These are phyloP conservation scores for Talaromyces islandicus DNA, from an alignment of 2,329 filamentous ascomycete genomes.

Conservation along the genomic window DNA sequence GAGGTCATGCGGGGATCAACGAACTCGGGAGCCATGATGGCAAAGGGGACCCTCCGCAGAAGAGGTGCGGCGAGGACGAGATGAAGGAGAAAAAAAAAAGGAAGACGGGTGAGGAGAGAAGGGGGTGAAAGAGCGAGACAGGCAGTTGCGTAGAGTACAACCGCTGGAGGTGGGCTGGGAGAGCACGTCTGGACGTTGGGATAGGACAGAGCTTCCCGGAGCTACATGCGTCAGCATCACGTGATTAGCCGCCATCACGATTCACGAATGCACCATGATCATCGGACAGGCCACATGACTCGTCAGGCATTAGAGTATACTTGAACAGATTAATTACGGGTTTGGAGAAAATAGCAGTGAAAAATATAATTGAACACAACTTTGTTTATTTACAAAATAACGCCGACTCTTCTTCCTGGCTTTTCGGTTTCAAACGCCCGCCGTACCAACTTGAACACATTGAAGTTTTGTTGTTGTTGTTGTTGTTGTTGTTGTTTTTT, in stretches of 20 bases:
- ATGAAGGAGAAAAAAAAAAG: not conserved
- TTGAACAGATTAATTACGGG: not conserved
- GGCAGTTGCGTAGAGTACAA: not conserved
- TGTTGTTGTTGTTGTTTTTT: no score
- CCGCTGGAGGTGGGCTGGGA: not conserved
- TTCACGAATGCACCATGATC: not conserved
- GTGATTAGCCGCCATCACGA: not conserved
- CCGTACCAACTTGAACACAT: not conserved
- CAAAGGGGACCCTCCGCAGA: not conserved
- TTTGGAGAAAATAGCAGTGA: not conserved
- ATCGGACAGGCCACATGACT: not conserved
- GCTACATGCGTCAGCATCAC: not conserved
- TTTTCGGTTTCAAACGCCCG: not conserved
- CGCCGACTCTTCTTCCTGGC: not conserved
- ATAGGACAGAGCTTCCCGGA: not conserved
- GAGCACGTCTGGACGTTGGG: not conserved
- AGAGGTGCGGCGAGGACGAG: not conserved
- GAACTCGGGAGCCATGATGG: constrained; percentile 35
- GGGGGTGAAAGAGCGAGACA: not conserved
- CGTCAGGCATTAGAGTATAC: not conserved
- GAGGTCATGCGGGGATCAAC: constrained; percentile 43
- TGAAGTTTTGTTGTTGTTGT: not conserved
- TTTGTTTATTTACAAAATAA: not conserved
- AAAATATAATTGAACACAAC: not conserved
- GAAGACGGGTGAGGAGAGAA: not conserved